Conservation (phyloP, 2,329 filamentous ascomycete species). For the Talaromyces amestolkiae region DNA sequence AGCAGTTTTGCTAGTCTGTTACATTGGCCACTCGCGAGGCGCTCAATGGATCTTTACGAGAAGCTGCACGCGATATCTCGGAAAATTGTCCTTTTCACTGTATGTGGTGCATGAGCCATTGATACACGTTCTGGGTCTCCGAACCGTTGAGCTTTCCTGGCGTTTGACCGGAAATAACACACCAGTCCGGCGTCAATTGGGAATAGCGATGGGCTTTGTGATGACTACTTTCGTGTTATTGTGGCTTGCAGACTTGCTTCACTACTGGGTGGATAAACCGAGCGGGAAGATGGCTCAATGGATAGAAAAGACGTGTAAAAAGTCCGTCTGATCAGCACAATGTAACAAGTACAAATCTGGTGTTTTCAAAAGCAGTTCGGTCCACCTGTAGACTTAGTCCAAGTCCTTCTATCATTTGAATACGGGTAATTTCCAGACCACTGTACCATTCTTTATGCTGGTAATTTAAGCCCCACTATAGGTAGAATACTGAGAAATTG, state of each 20-base stretch:
- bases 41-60: slow-evolving; percentile 7
- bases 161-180: slow-evolving; percentile 1
- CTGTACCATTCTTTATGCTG: no score
- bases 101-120: slow-evolving; percentile 6
- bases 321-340: neutral
- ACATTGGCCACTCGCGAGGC: neutral
- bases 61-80: neutral
- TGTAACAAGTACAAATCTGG: no score
- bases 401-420: no score
- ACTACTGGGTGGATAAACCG: slow-evolving; percentile 4
- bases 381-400: no score
- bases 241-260: neutral
- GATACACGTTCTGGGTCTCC: neutral
- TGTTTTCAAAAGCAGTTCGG: no score
- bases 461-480: no score
- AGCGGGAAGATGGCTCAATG: neutral
- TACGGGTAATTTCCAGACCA: no score
- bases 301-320: neutral
- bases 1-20: slow-evolving; percentile 1
- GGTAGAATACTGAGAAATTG: no score
- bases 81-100: slow-evolving; percentile 4
- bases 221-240: neutral
- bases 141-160: slow-evolving; percentile 3
- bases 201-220: neutral
- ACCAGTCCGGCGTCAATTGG: neutral